Percentiles rank a stretch among this genome's conserved stretches.
Conservation (phyloP, 139 green algal genomes). For the Closterium sp. region DNA sequence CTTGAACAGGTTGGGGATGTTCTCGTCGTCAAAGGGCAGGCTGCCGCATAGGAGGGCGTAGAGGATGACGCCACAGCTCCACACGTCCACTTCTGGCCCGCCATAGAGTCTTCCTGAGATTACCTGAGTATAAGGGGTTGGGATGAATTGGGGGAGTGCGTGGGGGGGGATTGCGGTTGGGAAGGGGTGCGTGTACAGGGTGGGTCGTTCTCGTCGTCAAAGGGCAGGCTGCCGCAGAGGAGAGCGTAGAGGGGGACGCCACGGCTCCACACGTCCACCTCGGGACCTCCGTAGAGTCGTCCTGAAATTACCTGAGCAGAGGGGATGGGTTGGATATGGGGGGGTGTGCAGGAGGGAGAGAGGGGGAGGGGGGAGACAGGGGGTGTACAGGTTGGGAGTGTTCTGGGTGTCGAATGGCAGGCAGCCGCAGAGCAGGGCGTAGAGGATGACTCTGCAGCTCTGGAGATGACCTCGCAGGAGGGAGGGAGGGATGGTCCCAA, state of each 20-base stretch:
- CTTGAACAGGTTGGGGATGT: slow-evolving; percentile 99
- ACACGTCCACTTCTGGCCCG: slow-evolving; percentile 98
- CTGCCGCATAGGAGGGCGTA: slow-evolving; percentile 97
- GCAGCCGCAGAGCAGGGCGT: slow-evolving; percentile 94
- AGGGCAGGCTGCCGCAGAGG: slow-evolving; percentile 94
- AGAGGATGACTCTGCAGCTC: slow-evolving; percentile 99
- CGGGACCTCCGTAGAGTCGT: slow-evolving; percentile 92
- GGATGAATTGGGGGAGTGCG: background rate
- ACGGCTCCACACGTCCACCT: slow-evolving; percentile 99
- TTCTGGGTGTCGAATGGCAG: slow-evolving; percentile 99
- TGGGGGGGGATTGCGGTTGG: too few relatives aligned
- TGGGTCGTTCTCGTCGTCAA: slow-evolving; percentile 99
- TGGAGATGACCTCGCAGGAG: too few relatives aligned
- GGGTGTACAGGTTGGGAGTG: too few relatives aligned
- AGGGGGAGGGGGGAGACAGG: too few relatives aligned
- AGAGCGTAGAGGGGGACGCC: slow-evolving; percentile 99
- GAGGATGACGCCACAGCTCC: slow-evolving; percentile 97
- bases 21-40: slow-evolving; percentile 99
- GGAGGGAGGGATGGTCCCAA: too few relatives aligned
- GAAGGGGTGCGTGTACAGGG: background rate
- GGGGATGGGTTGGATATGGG: too few relatives aligned
- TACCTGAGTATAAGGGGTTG: slow-evolving; percentile 61
- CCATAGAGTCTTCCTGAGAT: slow-evolving; percentile 95
- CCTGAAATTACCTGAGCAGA: slow-evolving; percentile 85
- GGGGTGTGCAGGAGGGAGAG: too few relatives aligned